Conservation (phyloP, 2,329 filamentous ascomycete species). For the Ceratocystis ficicola region DNA sequence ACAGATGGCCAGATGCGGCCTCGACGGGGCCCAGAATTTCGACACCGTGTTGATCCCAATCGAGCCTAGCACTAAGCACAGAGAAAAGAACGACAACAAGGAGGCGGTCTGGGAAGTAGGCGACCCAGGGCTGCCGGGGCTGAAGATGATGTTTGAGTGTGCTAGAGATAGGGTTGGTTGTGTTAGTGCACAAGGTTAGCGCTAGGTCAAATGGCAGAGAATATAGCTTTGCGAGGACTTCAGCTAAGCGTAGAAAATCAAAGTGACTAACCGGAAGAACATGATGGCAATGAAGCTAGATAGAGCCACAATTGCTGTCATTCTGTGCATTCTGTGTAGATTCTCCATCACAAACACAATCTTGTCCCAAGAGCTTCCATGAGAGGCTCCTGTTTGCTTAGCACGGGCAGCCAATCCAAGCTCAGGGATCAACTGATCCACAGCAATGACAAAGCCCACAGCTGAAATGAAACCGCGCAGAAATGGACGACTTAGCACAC, state of each 20-base stretch:
- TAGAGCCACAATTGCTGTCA: constrained; percentile 66
- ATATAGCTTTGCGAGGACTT: background rate
- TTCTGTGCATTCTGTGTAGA: constrained; percentile 50
- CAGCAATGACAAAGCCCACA: constrained; percentile 89
- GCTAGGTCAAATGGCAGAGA: background rate
- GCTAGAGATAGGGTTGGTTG: background rate
- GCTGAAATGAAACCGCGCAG: constrained; percentile 92
- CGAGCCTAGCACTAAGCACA: constrained; percentile 60
- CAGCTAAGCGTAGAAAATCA: background rate
- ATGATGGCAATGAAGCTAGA: constrained; percentile 80
- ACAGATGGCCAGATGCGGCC: constrained; percentile 55
- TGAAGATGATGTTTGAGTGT: constrained; percentile 72
- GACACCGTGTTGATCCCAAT: constrained; percentile 70
- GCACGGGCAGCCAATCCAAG: constrained; percentile 62
- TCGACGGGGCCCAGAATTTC: constrained; percentile 74
- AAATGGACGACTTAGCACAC: constrained; percentile 84
- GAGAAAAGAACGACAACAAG: constrained; percentile 77
- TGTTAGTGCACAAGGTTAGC: background rate
- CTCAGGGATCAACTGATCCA: constrained; percentile 88
- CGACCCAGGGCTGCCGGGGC: constrained; percentile 64
- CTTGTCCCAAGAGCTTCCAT: constrained; percentile 81
- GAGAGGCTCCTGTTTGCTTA: constrained; percentile 51
- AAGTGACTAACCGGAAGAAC: constrained; percentile 56
- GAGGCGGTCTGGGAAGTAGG: constrained; percentile 86
- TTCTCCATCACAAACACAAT: constrained; percentile 65